Conservation (phyloP, 768 basidiomycete genomes). For the Calocybe indica region DNA sequence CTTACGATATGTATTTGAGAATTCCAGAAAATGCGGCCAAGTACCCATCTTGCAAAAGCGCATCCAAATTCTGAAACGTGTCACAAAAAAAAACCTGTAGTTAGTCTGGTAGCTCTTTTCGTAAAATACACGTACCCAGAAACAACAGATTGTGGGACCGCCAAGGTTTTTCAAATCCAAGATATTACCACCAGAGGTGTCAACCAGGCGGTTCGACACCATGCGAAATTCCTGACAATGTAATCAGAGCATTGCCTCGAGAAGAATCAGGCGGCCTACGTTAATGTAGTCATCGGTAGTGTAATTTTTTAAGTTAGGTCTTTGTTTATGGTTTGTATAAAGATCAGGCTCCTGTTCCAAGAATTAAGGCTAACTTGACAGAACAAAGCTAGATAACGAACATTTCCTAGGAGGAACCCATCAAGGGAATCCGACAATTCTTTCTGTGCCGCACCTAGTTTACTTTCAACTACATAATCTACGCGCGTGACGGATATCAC, state of each 20-base stretch:
- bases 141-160: conserved; percentile 47
- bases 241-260: not conserved
- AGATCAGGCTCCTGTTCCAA: conserved; percentile 52
- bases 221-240: conserved; percentile 33
- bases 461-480: not conserved
- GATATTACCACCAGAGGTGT: conserved; percentile 33
- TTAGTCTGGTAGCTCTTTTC: not conserved
- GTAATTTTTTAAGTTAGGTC: conserved; percentile 39
- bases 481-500: not conserved
- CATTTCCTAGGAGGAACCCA: conserved; percentile 45
- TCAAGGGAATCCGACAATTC: conserved; percentile 34
- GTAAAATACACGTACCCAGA: conserved; percentile 32
- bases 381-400: conserved; percentile 11
- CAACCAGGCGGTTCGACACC: conserved; percentile 26
- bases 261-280: conserved; percentile 18
- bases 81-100: not conserved
- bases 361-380: not conserved
- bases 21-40: conserved; percentile 25
- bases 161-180: conserved; percentile 31
- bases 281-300: conserved; percentile 39
- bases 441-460: conserved; percentile 27
- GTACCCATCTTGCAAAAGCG: conserved; percentile 37
- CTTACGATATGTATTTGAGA: conserved; percentile 45
- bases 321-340: conserved; percentile 36
- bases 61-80: conserved; percentile 31